These are phyloP conservation scores for Rhipidocladum racemiflorum DNA, from an alignment of 176 grass and related monocot species.

Conservation along the genomic window DNA sequence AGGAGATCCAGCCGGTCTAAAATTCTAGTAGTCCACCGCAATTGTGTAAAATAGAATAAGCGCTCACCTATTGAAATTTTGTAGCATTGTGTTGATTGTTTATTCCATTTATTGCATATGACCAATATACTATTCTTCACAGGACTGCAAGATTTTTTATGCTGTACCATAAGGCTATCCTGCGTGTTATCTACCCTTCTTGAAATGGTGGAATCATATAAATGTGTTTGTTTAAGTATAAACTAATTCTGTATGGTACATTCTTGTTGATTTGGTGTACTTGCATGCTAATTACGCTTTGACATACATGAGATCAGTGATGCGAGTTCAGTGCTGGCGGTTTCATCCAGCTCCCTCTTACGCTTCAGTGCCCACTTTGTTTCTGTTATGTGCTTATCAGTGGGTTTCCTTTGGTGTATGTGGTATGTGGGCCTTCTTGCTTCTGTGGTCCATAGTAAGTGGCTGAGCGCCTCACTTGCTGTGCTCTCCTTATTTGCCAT, in stretches of 20 bases:
- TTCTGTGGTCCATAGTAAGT: too few species aligned
- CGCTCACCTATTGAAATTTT: neutral
- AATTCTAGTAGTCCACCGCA: neutral
- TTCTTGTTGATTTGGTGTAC: constrained; percentile 11
- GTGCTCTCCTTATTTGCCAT: too few species aligned
- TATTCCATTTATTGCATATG: neutral
- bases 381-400: neutral
- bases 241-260: constrained; percentile 8
- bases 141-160: neutral
- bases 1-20: too few species aligned
- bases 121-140: neutral
- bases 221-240: constrained; percentile 3
- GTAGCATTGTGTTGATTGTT: neutral
- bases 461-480: too few species aligned
- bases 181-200: neutral
- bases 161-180: neutral
- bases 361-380: neutral
- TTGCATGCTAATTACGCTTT: neutral
- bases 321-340: neutral
- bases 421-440: too few species aligned
- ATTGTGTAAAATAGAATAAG: neutral
- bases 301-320: neutral
- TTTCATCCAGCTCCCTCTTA: constrained; percentile 2
- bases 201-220: constrained; percentile 1
- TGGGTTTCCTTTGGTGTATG: neutral